Evolutionary conservation across 306 rosid genomes (phyloP).

Genomic region (Citrullus colocynthis): DNA sequence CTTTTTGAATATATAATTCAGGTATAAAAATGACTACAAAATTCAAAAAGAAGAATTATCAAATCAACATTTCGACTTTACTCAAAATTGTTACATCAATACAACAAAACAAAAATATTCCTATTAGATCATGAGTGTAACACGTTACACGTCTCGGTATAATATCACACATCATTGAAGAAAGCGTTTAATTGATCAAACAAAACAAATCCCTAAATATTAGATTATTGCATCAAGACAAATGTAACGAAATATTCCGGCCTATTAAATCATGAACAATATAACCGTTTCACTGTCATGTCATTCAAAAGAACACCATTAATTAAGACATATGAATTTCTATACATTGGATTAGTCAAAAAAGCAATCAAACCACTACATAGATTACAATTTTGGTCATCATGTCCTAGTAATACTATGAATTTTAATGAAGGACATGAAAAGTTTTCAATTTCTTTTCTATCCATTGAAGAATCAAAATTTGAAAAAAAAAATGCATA

Average conservation of each 20-base stretch:
- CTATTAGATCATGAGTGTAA: not conserved
- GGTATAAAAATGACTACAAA: too few species aligned
- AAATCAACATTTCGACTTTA: not conserved
- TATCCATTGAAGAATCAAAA: not conserved
- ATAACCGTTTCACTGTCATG: not conserved
- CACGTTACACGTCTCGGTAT: not conserved
- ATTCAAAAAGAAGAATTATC: not conserved
- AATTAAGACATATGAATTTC: not conserved
- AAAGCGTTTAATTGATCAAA: not conserved
- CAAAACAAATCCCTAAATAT: not conserved
- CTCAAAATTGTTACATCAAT: not conserved
- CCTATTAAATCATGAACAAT: not conserved
- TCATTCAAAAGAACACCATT: not conserved
- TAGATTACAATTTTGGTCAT: not conserved
- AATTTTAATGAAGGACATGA: not conserved
- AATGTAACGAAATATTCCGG: not conserved
- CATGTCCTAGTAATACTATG: not conserved
- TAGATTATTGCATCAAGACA: not conserved
- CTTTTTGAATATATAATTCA: too few species aligned
- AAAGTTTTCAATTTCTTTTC: not conserved
- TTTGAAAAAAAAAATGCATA: not conserved
- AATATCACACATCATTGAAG: not conserved
- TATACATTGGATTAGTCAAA: not conserved
- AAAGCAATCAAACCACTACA: not conserved
- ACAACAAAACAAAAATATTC: not conserved